A percentile compares a stretch with the other conserved stretches of the same genome.
Evolutionary conservation across 2,329 filamentous ascomycete species (phyloP).

Genomic region (Neurospora sp.): DNA sequence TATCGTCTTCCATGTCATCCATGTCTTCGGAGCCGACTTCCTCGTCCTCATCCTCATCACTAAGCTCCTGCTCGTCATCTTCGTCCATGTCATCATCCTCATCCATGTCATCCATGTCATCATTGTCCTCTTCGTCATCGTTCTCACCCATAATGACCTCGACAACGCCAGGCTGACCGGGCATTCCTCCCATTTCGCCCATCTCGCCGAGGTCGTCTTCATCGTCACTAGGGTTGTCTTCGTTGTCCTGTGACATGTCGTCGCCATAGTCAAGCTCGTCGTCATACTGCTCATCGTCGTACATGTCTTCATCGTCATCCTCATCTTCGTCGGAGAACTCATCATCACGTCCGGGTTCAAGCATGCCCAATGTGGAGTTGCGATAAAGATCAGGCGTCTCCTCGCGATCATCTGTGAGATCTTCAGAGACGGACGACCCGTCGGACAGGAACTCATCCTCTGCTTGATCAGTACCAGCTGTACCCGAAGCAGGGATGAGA

Average conservation of each 20-base stretch:
- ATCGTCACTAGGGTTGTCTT: constrained; percentile 82
- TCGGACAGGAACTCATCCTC: constrained; percentile 77
- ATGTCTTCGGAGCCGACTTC: constrained; percentile 43
- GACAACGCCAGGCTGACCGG: constrained; percentile 52
- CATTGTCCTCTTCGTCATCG: constrained; percentile 54
- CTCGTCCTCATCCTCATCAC: constrained; percentile 28
- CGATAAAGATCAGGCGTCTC: constrained; percentile 96
- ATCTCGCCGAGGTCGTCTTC: constrained; percentile 76
- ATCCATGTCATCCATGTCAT: constrained; percentile 46
- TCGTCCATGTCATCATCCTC: constrained; percentile 47
- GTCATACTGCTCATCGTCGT: constrained; percentile 71
- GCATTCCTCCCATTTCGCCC: constrained; percentile 71
- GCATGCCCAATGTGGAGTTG: constrained; percentile 90
- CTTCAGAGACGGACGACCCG: constrained; percentile 77
- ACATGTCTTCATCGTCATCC: constrained; percentile 83
- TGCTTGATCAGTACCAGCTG: constrained; percentile 38
- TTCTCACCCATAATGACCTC: constrained; percentile 72
- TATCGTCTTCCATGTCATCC: constrained; percentile 37
- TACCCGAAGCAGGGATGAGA: constrained; percentile 60
- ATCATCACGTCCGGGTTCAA: constrained; percentile 72
- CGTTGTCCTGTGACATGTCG: constrained; percentile 66
- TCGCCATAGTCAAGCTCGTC: constrained; percentile 89
- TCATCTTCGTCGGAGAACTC: constrained; percentile 67
- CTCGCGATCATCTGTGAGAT: constrained; percentile 69
- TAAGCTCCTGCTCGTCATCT: constrained; percentile 48